A percentile compares a stretch with the other conserved stretches of the same genome.
Conservation (phyloP, 2,329 filamentous ascomycete genomes). For the Phyllosticta citrichinensis region DNA sequence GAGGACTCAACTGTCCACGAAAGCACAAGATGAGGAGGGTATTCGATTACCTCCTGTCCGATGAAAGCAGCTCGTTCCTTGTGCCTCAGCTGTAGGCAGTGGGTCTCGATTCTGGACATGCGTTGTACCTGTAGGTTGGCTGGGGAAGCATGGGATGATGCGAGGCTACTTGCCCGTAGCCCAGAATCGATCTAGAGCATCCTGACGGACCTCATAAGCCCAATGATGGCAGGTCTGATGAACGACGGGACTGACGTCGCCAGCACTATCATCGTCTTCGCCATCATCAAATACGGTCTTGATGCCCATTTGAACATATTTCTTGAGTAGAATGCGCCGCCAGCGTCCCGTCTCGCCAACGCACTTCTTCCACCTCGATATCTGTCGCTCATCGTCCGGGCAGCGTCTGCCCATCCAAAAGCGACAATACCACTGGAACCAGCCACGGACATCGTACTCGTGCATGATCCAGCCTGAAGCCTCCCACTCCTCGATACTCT, state of each 20-base stretch:
- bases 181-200: conserved; percentile 41
- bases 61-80: too few relatives aligned
- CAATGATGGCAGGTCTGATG: conserved; percentile 50
- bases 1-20: too few relatives aligned
- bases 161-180: conserved; percentile 10
- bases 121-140: too few relatives aligned
- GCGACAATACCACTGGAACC: conserved; percentile 49
- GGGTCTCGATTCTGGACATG: too few relatives aligned
- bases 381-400: conserved; percentile 43
- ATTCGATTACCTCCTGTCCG: too few relatives aligned
- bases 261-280: conserved; percentile 24
- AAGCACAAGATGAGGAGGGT: too few relatives aligned
- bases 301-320: conserved; percentile 39
- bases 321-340: conserved; percentile 42
- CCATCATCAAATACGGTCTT: conserved; percentile 39
- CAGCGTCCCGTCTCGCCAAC: conserved; percentile 43
- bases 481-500: conserved; percentile 48
- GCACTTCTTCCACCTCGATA: conserved; percentile 43
- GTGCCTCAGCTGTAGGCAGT: too few relatives aligned
- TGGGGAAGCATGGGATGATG: not conserved
- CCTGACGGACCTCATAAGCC: conserved; percentile 44
- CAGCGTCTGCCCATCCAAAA: conserved; percentile 43
- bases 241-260: conserved; percentile 44
- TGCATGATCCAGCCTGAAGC: conserved; percentile 46
- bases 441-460: conserved; percentile 42